Percentiles rank a stretch among this genome's conserved stretches.
phyloP scores from a whole-genome alignment of 306 rosid genomes.

The Senna tora region DNA sequence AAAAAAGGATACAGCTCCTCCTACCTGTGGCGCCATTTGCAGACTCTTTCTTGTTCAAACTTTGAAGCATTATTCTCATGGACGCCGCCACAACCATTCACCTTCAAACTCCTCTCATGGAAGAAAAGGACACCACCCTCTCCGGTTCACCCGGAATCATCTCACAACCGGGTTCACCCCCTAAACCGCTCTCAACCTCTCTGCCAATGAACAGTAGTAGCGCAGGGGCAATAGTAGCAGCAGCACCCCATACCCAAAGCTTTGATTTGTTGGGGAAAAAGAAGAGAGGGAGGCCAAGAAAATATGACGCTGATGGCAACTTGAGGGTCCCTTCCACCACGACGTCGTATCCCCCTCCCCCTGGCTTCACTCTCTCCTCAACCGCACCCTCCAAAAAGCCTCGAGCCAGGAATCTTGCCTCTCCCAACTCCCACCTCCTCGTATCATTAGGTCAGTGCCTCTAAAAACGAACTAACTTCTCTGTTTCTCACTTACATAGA shows the following conservation, averaged over 20 bases:
- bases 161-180: conserved; percentile 50
- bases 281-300: conserved; percentile 71
- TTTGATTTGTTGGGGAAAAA: conserved; percentile 54
- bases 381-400: conserved; percentile 41
- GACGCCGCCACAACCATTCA: neutral
- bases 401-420: conserved; percentile 51
- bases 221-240: conserved; percentile 4
- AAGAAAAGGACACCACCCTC: conserved; percentile 50
- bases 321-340: conserved; percentile 38
- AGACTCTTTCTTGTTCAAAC: conserved; percentile 45
- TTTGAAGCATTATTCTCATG: conserved; percentile 11
- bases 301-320: conserved; percentile 62
- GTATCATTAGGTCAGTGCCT: conserved; percentile 66
- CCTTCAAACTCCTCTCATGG: conserved; percentile 39
- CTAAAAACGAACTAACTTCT: no score
- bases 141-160: conserved; percentile 48
- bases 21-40: conserved; percentile 69
- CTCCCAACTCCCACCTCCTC: conserved; percentile 52
- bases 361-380: conserved; percentile 47
- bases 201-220: conserved; percentile 24
- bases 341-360: conserved; percentile 35
- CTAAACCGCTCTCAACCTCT: conserved; percentile 30
- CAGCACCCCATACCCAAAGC: neutral
- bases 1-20: conserved; percentile 4
- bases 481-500: no score